These are phyloP conservation scores for Adansonia grandidieri DNA, from an alignment of 441 rosid genomes.

Conservation along the genomic window DNA sequence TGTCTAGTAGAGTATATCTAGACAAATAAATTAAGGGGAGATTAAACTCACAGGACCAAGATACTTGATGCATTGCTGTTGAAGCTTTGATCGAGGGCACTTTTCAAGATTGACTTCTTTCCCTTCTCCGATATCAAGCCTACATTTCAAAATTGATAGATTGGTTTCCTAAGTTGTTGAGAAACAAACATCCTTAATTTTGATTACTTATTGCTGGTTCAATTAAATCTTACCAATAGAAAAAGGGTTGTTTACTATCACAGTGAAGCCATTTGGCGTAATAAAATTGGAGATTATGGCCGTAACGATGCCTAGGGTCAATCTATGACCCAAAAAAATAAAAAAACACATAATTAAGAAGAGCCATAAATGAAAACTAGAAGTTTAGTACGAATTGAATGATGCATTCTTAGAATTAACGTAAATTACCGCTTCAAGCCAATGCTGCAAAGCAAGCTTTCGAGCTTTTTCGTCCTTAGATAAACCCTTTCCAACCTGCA, in stretches of 20 bases:
- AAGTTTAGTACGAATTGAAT: neutral
- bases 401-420: conserved; percentile 32
- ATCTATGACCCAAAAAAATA: conserved; percentile 45
- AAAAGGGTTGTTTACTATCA: conserved; percentile 70
- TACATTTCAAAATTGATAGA: conserved; percentile 34
- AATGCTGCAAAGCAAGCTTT: conserved; percentile 75
- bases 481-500: conserved; percentile 75
- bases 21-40: neutral
- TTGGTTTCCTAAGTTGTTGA: conserved; percentile 11
- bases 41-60: conserved; percentile 70
- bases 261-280: conserved; percentile 72
- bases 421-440: conserved; percentile 82
- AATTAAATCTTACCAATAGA: conserved; percentile 56
- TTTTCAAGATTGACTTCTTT: conserved; percentile 58
- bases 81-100: conserved; percentile 64
- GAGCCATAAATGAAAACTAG: conserved; percentile 17
- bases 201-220: conserved; percentile 18
- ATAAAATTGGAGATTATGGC: conserved; percentile 78
- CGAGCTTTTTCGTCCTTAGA: conserved; percentile 75
- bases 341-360: conserved; percentile 21
- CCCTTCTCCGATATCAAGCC: conserved; percentile 84
- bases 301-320: conserved; percentile 85
- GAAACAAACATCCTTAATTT: conserved; percentile 15
- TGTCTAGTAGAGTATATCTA: neutral
- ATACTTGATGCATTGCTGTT: conserved; percentile 76